Conservation (phyloP, 495 filamentous ascomycete genomes). For the Xylaria bambusicola region DNA sequence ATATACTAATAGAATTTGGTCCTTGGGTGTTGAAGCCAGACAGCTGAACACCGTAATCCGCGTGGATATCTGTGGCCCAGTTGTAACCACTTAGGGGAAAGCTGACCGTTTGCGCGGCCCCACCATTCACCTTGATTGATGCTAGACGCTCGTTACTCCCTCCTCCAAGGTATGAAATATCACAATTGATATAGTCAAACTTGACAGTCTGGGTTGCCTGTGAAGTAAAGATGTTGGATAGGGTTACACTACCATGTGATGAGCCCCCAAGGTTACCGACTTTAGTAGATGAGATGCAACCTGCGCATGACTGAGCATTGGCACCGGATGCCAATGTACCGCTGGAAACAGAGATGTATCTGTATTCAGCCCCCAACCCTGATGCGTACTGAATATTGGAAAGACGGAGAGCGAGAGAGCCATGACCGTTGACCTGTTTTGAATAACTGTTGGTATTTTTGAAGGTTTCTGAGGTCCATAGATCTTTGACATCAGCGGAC, state of each 20-base stretch:
- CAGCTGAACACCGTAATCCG: background rate
- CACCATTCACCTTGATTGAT: conserved; percentile 5
- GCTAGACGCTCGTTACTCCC: conserved; percentile 4
- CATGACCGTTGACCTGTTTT: conserved; percentile 3
- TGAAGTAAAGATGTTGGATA: conserved; percentile 3
- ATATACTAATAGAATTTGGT: background rate
- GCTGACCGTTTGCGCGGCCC: conserved; percentile 8
- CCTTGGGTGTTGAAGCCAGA: background rate
- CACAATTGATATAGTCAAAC: conserved; percentile 9
- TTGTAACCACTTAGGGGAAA: conserved; percentile 10
- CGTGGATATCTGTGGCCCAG: background rate
- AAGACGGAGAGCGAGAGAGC: conserved; percentile 7
- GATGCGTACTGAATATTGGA: background rate
- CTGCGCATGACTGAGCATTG: background rate
- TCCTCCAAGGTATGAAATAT: background rate
- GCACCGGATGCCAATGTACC: conserved; percentile 3
- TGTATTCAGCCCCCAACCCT: background rate
- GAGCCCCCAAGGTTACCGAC: conserved; percentile 9
- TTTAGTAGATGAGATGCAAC: conserved; percentile 5
- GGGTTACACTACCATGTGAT: background rate
- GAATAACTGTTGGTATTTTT: conserved; percentile 2
- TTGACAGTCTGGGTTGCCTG: conserved; percentile 10
- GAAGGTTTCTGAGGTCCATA: background rate
- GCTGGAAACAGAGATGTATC: background rate
- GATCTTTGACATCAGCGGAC: conserved; percentile 8